These are phyloP conservation scores for Kwoniella botswanensis DNA, from an alignment of 768 basidiomycete genomes.

Conservation along the genomic window DNA sequence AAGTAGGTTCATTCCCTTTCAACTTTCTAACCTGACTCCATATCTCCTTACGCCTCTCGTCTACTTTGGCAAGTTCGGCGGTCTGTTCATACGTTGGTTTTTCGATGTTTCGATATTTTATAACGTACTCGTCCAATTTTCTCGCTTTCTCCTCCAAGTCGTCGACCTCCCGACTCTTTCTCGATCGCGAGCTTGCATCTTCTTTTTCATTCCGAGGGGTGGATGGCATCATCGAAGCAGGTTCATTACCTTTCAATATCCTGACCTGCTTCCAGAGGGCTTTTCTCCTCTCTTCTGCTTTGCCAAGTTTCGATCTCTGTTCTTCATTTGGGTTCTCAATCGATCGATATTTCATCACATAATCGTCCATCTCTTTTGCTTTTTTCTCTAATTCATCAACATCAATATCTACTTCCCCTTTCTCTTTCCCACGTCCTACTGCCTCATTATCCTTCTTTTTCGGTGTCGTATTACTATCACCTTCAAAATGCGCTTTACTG, in stretches of 20 bases:
- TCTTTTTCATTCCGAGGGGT: not conserved
- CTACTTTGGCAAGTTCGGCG: slow-evolving; percentile 4
- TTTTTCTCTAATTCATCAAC: slow-evolving; percentile 1
- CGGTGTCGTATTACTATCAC: no score
- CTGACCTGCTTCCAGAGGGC: slow-evolving; percentile 17
- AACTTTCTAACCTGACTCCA: slow-evolving; percentile 1
- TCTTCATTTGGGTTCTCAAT: slow-evolving; percentile 6
- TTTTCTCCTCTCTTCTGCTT: slow-evolving; percentile 14
- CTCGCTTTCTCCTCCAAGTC: not conserved
- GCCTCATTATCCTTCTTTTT: not conserved
- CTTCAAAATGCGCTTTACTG: no score
- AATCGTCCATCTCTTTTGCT: slow-evolving; percentile 20
- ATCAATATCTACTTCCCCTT: not conserved
- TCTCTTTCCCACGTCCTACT: not conserved
- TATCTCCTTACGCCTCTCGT: slow-evolving; percentile 8
- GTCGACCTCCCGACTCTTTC: not conserved
- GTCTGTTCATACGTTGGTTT: slow-evolving; percentile 9
- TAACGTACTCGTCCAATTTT: slow-evolving; percentile 14
- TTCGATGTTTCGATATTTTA: not conserved
- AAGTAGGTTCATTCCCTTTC: not conserved
- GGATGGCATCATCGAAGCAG: slow-evolving; percentile 2
- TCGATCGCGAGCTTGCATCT: not conserved
- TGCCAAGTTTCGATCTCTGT: slow-evolving; percentile 5
- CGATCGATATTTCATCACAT: not conserved
- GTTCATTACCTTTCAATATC: not conserved